These are phyloP conservation scores for Calocera cornea DNA, from an alignment of 768 basidiomycete genomes.

Conservation along the genomic window DNA sequence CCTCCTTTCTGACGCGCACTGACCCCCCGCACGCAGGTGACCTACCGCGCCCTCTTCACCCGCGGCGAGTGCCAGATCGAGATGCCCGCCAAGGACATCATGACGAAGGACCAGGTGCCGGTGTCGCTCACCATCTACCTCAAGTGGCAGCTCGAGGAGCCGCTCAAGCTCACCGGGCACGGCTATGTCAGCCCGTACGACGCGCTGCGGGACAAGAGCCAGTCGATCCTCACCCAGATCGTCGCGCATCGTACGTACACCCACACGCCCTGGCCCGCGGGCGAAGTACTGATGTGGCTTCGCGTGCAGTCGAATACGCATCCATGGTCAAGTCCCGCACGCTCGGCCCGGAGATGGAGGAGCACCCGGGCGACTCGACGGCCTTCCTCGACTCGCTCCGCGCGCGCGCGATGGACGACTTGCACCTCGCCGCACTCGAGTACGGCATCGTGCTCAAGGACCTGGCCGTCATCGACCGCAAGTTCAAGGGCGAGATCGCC, in stretches of 20 bases:
- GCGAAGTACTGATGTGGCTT: too few relatives aligned
- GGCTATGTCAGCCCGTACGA: slow-evolving; percentile 77
- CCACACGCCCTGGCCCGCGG: too few relatives aligned
- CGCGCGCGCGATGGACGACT: slow-evolving; percentile 75
- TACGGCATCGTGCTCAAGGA: slow-evolving; percentile 77
- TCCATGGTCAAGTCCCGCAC: slow-evolving; percentile 68
- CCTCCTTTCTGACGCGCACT: background rate
- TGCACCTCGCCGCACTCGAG: slow-evolving; percentile 66
- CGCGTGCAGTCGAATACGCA: slow-evolving; percentile 43
- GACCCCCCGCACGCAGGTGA: slow-evolving; percentile 25
- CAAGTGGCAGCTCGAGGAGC: slow-evolving; percentile 54
- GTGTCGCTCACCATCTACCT: slow-evolving; percentile 73
- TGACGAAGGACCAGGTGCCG: slow-evolving; percentile 76
- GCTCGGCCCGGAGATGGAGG: slow-evolving; percentile 58
- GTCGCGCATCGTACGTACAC: slow-evolving; percentile 45
- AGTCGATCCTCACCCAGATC: slow-evolving; percentile 76
- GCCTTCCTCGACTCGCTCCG: slow-evolving; percentile 72
- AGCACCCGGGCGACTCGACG: slow-evolving; percentile 57
- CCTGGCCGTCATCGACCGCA: slow-evolving; percentile 76
- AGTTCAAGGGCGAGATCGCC: slow-evolving; percentile 82
- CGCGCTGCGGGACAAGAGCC: slow-evolving; percentile 65
- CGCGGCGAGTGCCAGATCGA: slow-evolving; percentile 74
- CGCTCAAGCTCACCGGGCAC: slow-evolving; percentile 58
- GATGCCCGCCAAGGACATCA: slow-evolving; percentile 30
- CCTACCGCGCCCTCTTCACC: slow-evolving; percentile 64